Conservation (phyloP, 2,329 filamentous ascomycete species). For the Didymella keratinophila region DNA sequence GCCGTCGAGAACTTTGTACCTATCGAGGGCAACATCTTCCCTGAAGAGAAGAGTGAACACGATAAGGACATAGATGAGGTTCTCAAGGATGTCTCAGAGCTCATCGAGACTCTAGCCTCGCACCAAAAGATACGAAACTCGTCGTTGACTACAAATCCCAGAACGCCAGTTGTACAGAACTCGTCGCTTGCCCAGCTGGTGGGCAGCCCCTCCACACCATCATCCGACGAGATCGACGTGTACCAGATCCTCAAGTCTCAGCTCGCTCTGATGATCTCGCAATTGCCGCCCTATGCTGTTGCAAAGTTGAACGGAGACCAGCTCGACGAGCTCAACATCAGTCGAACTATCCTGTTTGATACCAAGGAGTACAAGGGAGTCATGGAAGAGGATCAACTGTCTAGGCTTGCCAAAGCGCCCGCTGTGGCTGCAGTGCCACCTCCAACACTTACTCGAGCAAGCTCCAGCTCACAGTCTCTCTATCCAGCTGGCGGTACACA, state of each 20-base stretch:
- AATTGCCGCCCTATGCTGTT: conserved; percentile 82
- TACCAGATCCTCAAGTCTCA: conserved; percentile 81
- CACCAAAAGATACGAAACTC: conserved; percentile 82
- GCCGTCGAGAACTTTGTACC: conserved; percentile 51
- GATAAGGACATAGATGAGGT: conserved; percentile 73
- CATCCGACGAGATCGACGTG: conserved; percentile 63
- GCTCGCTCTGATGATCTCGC: conserved; percentile 74
- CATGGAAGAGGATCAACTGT: conserved; percentile 80
- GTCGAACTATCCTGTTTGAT: conserved; percentile 77
- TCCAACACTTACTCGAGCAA: conserved; percentile 38
- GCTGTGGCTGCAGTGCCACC: conserved; percentile 39
- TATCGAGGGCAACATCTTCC: conserved; percentile 32
- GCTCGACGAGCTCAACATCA: conserved; percentile 82
- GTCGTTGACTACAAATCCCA: conserved; percentile 69
- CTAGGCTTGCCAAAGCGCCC: conserved; percentile 54
- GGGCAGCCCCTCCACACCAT: conserved; percentile 71
- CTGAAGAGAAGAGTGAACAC: conserved; percentile 53
- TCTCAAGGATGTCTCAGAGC: conserved; percentile 75
- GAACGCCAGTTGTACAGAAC: conserved; percentile 72
- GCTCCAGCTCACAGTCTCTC: conserved; percentile 39
- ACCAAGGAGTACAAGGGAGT: conserved; percentile 77
- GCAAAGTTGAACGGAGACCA: conserved; percentile 87
- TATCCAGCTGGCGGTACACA: conserved; percentile 41
- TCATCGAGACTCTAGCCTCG: conserved; percentile 78
- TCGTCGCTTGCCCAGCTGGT: conserved; percentile 62